Evolutionary conservation across 192 early-diverging fungal species (phyloP), one percentile per base, ranked within the genome.

Genomic region (Podila epicladia): DNA sequence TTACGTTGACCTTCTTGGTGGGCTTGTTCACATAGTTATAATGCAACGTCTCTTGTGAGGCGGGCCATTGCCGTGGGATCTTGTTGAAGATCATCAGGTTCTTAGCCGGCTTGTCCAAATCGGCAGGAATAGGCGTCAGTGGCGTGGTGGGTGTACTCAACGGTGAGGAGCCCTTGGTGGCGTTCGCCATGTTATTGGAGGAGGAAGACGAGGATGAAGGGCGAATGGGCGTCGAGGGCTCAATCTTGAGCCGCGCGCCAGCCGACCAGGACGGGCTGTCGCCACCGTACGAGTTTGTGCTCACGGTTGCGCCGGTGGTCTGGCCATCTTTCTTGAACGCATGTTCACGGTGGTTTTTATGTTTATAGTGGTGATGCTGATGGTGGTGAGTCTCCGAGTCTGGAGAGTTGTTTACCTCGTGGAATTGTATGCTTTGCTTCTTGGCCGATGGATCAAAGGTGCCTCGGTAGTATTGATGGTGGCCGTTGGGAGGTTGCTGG

Each of bases 51-150:
- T 80, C 77, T 51, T 80, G 77, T 1, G 77, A 80, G 33, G 77
- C 62, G 9, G 77, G 77, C 77, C 77, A 80, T 24, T 80, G 77
- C 20, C 77, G 65, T 2, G 77, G 77, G 48, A 80, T 80, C 62
- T 80, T 61, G 57, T 80, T 80, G 22, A 80, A 80, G 12, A 73
- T 73, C 77, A 80, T 80, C 50, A 80, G 29, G 41, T 80, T 80
- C 67, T 69, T 80, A 5, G 77, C 65, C 1, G 71, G 61, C 51
- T 73, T 80, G 51, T 80, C 77, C 66, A 80, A 32, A 12, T 80
- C 77, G n/a, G 60, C 62, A 45, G 77, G 71, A 9, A 55, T 61
- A 22, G 77, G 71, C 0, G 77, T 69, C 60, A 80, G 31, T 2
- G 71, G 71, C 4, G 71, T 73, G 0, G 71, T 65, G 11, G 77